A percentile compares a stretch with the other conserved stretches of the same genome.
Evolutionary conservation across 371 early-diverging fungal species (phyloP).

Genomic region (Syncephalastrum monosporum): DNA sequence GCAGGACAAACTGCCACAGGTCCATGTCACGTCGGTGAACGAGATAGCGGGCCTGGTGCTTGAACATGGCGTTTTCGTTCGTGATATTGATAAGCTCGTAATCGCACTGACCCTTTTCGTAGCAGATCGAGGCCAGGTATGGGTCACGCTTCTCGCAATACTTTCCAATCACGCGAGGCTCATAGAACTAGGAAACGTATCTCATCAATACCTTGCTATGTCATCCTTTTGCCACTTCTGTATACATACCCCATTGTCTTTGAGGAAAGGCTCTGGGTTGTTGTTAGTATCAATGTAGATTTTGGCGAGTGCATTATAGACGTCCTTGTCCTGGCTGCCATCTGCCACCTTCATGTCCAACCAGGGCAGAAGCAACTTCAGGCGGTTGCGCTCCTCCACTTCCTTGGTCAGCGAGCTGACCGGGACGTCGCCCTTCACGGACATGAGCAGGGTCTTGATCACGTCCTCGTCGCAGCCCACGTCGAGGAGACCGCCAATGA

Average conservation of each 20-base stretch:
- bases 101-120: constrained; percentile 94
- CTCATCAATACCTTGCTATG: not conserved
- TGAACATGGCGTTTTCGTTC: constrained; percentile 97
- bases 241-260: constrained; percentile 70
- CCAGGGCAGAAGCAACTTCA: constrained; percentile 93
- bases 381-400: constrained; percentile 94
- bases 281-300: constrained; percentile 98
- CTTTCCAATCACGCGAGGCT: constrained; percentile 89
- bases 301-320: constrained; percentile 97
- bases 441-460: constrained; percentile 85
- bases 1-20: constrained; percentile 86
- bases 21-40: constrained; percentile 85
- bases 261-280: constrained; percentile 94
- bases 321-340: constrained; percentile 81
- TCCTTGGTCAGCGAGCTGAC: constrained; percentile 89
- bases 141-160: constrained; percentile 99
- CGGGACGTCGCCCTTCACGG: constrained; percentile 78
- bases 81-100: constrained; percentile 90
- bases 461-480: constrained; percentile 95
- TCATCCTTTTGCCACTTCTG: not conserved
- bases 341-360: constrained; percentile 86
- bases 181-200: constrained; percentile 60
- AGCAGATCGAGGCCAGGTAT: constrained; percentile 92
- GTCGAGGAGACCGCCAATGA: constrained; percentile 96
- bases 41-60: constrained; percentile 96